Evolutionary conservation across 1,139 yeast species (phyloP).

Genomic region (Wickerhamomyces sp.): DNA sequence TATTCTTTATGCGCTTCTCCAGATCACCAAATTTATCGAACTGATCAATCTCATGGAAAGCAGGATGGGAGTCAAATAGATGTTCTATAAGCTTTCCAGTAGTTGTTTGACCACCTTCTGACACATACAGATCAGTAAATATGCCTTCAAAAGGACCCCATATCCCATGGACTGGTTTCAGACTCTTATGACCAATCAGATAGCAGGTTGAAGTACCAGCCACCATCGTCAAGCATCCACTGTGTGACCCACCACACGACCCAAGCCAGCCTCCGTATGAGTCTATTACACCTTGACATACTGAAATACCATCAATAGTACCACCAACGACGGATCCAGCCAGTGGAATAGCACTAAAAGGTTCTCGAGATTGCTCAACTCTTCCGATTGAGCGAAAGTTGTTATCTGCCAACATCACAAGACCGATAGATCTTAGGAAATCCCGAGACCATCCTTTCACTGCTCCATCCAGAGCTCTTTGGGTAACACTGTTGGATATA

Average conservation of each 20-base stretch:
- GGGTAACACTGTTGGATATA: slow-evolving; percentile 15
- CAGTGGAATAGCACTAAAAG: slow-evolving; percentile 17
- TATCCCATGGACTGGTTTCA: slow-evolving; percentile 34
- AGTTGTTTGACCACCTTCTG: slow-evolving; percentile 54
- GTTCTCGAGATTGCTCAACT: slow-evolving; percentile 7
- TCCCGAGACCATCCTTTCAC: slow-evolving; percentile 46
- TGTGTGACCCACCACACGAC: slow-evolving; percentile 23
- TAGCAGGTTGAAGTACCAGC: slow-evolving; percentile 63
- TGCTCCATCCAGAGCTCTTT: slow-evolving; percentile 47
- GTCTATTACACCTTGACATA: slow-evolving; percentile 50
- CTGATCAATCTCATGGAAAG: slow-evolving; percentile 20
- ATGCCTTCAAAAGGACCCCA: slow-evolving; percentile 53
- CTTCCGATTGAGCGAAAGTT: slow-evolving; percentile 22
- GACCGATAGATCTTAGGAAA: slow-evolving; percentile 25
- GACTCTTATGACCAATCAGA: slow-evolving; percentile 28
- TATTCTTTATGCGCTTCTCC: slow-evolving; percentile 31
- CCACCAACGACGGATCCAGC: slow-evolving; percentile 23
- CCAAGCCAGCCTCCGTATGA: slow-evolving; percentile 54
- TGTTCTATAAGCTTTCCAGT: slow-evolving; percentile 49
- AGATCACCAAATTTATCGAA: slow-evolving; percentile 28
- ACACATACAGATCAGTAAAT: slow-evolving; percentile 28
- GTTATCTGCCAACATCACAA: slow-evolving; percentile 11
- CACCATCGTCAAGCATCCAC: slow-evolving; percentile 38
- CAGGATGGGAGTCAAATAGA: slow-evolving; percentile 37
- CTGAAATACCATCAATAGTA: slow-evolving; percentile 11